These are phyloP conservation scores for Fusarium sp. DNA, from an alignment of 2,329 filamentous ascomycete species.

Conservation along the genomic window DNA sequence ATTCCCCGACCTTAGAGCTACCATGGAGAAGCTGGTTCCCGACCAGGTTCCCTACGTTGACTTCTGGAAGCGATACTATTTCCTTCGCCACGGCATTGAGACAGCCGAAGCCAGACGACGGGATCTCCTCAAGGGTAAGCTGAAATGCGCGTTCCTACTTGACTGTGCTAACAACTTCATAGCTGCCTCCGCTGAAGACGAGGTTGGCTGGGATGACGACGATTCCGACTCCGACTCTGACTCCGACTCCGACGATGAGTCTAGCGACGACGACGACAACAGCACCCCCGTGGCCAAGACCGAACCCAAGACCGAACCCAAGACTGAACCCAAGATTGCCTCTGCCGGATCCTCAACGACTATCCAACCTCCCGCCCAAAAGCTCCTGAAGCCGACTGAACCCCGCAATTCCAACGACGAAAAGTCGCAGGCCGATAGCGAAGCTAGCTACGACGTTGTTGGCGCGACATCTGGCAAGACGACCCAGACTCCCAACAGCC, in stretches of 20 bases:
- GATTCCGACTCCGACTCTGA: constrained; percentile 49
- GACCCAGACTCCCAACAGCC: constrained; percentile 79
- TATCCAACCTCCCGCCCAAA: constrained; percentile 63
- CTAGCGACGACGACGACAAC: constrained; percentile 43
- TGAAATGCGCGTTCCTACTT: neutral
- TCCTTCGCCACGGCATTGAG: constrained; percentile 90
- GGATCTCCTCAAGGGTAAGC: constrained; percentile 89
- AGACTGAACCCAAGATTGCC: constrained; percentile 48
- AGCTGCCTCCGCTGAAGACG: constrained; percentile 78
- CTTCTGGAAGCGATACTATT: constrained; percentile 98
- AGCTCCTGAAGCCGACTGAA: constrained; percentile 69
- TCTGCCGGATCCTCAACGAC: constrained; percentile 70
- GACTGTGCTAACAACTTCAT: constrained; percentile 27
- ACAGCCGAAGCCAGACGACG: constrained; percentile 89
- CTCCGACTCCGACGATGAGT: constrained; percentile 23
- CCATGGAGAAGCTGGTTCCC: constrained; percentile 97
- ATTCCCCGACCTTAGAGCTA: constrained; percentile 83
- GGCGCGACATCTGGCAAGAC: constrained; percentile 79
- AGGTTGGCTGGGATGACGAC: constrained; percentile 78
- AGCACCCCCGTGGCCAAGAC: neutral
- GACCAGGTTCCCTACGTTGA: constrained; percentile 87
- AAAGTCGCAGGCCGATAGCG: constrained; percentile 91
- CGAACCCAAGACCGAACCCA: constrained; percentile 45
- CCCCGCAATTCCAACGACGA: constrained; percentile 84
- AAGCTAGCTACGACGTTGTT: constrained; percentile 95